phyloP scores from a whole-genome alignment of 2,329 filamentous ascomycete species.

The Davidsoniella virescens region DNA sequence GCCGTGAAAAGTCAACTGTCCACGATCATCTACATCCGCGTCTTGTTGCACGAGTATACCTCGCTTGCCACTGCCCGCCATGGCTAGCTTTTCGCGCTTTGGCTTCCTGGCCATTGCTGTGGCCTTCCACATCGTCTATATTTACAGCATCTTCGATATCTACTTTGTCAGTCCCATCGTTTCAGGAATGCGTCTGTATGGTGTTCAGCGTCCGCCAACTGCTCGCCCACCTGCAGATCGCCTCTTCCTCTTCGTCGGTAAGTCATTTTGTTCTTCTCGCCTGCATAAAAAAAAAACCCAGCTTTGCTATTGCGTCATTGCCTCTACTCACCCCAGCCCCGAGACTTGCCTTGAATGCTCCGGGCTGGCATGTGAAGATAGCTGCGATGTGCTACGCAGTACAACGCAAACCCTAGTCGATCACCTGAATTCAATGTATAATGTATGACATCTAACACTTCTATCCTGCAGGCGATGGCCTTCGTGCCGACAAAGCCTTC shows the following conservation, averaged over 20 bases:
- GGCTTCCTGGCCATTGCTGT: constrained; percentile 79
- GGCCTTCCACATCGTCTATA: constrained; percentile 84
- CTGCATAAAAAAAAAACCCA: neutral
- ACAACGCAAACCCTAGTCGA: neutral
- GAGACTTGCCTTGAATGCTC: neutral
- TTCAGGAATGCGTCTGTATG: constrained; percentile 76
- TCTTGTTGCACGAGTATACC: neutral
- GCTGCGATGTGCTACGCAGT: too few relatives aligned
- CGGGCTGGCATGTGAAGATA: too few relatives aligned
- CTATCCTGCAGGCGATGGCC: constrained; percentile 51
- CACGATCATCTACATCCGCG: neutral
- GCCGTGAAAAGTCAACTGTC: too few relatives aligned
- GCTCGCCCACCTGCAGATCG: constrained; percentile 68
- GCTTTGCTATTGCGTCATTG: neutral
- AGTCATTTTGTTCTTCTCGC: constrained; percentile 7
- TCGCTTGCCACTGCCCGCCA: neutral
- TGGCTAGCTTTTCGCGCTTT: constrained; percentile 35
- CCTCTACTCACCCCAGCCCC: neutral
- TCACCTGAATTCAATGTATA: neutral
- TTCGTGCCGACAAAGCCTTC: constrained; percentile 95
- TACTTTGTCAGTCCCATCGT: constrained; percentile 98
- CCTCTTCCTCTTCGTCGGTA: constrained; percentile 85
- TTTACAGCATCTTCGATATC: constrained; percentile 93
- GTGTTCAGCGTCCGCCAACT: constrained; percentile 42
- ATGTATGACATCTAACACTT: neutral